phyloP scores from a whole-genome alignment of 2,329 filamentous ascomycete genomes.

The Pseudogymnoascus sp. region DNA sequence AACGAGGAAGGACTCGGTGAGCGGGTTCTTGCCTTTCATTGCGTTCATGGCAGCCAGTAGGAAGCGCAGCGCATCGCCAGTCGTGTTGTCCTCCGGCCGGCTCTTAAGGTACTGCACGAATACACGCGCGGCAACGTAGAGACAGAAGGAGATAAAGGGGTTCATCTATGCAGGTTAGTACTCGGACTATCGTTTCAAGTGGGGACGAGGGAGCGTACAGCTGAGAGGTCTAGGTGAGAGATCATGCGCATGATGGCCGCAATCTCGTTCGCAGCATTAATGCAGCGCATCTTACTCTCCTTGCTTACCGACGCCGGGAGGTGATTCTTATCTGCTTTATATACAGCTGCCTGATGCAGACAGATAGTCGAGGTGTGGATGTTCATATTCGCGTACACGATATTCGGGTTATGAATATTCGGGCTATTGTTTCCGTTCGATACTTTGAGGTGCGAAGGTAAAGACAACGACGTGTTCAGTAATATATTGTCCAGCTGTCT shows the following conservation, averaged over 20 bases:
- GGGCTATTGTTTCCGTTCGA: constrained; percentile 45
- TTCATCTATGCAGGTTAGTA: constrained; percentile 61
- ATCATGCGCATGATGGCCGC: constrained; percentile 93
- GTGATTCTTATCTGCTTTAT: constrained; percentile 86
- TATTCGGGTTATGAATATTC: constrained; percentile 62
- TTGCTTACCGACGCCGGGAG: constrained; percentile 68
- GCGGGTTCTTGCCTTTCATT: constrained; percentile 75
- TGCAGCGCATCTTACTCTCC: constrained; percentile 87
- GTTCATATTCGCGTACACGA: constrained; percentile 92
- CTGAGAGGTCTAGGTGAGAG: constrained; percentile 76
- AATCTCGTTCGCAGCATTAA: constrained; percentile 88
- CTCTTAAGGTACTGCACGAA: constrained; percentile 97
- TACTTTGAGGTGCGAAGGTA: constrained; percentile 74
- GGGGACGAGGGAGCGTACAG: constrained; percentile 46
- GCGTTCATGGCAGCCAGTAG: constrained; percentile 84
- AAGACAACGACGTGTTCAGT: constrained; percentile 72
- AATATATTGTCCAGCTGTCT: constrained; percentile 82
- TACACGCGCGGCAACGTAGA: constrained; percentile 91
- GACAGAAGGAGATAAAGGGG: constrained; percentile 87
- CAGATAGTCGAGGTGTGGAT: constrained; percentile 95
- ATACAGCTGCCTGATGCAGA: constrained; percentile 95
- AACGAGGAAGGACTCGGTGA: constrained; percentile 90
- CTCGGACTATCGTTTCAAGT: background rate
- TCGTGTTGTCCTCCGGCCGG: constrained; percentile 73
- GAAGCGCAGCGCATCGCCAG: constrained; percentile 76